phyloP scores from a whole-genome alignment of 148 eudicot genomes.

The Simmondsia chinensis region DNA sequence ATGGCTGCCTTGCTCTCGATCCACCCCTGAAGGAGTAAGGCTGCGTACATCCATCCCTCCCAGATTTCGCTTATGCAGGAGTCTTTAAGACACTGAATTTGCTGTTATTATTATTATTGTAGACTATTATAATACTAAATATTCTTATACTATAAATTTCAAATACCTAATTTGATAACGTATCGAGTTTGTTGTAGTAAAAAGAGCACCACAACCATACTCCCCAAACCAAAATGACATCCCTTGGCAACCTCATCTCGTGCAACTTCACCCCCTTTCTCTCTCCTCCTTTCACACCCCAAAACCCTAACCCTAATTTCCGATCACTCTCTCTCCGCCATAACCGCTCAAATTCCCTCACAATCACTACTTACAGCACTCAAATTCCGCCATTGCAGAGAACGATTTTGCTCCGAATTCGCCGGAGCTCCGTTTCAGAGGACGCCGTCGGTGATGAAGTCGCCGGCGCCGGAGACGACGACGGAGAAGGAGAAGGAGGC shows the following conservation, averaged over 20 bases:
- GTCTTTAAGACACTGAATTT: too few species aligned
- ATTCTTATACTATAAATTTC: too few species aligned
- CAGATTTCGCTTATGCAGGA: too few species aligned
- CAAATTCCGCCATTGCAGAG: slow-evolving; percentile 5
- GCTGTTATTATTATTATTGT: too few species aligned
- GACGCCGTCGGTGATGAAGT: slow-evolving; percentile 31
- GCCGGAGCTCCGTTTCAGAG: slow-evolving; percentile 38
- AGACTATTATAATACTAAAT: too few species aligned
- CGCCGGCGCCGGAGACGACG: slow-evolving; percentile 13
- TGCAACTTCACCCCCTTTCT: slow-evolving; percentile 31
- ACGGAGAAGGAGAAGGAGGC: slow-evolving; percentile 14
- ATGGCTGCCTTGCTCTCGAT: too few species aligned
- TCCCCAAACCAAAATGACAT: slow-evolving; percentile 24
- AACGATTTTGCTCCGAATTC: slow-evolving; percentile 20
- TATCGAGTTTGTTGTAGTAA: too few species aligned
- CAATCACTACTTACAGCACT: background rate
- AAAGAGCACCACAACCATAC: background rate
- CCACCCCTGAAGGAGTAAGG: too few species aligned
- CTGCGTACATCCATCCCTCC: too few species aligned
- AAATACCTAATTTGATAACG: too few species aligned
- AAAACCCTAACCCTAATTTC: background rate
- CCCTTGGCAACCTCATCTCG: slow-evolving; percentile 42
- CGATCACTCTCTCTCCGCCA: background rate
- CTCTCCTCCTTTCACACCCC: slow-evolving; percentile 13
- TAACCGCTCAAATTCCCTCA: slow-evolving; percentile 8